phyloP scores from a whole-genome alignment of 805 yeast species.

The Suhomyces vadensis region DNA sequence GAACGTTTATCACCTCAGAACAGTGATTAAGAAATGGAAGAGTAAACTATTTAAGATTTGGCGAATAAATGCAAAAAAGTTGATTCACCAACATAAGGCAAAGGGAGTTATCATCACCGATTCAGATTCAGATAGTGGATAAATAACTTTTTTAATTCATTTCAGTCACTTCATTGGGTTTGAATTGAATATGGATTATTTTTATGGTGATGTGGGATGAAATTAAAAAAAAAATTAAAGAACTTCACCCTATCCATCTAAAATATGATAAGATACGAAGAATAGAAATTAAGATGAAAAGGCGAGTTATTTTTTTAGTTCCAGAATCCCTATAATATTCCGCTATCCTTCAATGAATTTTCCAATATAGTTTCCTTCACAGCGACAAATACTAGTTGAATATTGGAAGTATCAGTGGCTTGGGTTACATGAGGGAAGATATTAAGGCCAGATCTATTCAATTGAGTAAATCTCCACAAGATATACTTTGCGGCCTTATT shows the following conservation, averaged over 20 bases:
- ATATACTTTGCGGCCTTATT: slow-evolving; percentile 91
- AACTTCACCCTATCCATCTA: no score
- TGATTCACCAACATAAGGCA: no score
- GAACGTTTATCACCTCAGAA: not conserved
- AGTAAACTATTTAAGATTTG: not conserved
- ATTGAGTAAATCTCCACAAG: slow-evolving; percentile 84
- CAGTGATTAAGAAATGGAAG: no score
- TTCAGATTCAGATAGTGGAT: no score
- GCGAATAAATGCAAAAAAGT: slow-evolving; percentile 2
- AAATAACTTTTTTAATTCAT: no score
- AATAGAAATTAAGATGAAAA: not conserved
- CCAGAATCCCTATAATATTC: slow-evolving; percentile 54
- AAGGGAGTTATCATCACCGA: no score
- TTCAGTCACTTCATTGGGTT: no score
- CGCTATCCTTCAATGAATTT: slow-evolving; percentile 73
- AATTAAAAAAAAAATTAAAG: no score
- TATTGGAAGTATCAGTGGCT: slow-evolving; percentile 91
- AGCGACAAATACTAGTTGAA: slow-evolving; percentile 81
- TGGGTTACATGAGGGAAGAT: slow-evolving; percentile 91
- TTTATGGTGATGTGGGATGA: no score
- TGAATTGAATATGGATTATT: no score
- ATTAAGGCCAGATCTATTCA: slow-evolving; percentile 77
- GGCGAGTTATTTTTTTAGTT: no score
- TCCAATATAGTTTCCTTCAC: slow-evolving; percentile 79
- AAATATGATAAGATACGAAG: no score